Base-by-base conservation (phyloP, 164 flowering plant genomes). In the Cinnamomum micranthum region DNA sequence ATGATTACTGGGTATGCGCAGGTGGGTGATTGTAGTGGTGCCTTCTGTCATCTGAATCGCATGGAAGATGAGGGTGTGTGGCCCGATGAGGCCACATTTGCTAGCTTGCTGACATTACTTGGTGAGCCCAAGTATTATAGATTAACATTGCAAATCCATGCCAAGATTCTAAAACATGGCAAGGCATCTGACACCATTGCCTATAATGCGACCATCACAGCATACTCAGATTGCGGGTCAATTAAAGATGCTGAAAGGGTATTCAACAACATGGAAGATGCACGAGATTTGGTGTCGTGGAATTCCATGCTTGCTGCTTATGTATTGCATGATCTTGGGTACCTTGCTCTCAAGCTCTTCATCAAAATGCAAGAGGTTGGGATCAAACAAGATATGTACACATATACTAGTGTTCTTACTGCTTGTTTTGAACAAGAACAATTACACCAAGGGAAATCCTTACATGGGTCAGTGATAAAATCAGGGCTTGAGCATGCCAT, bases 291-390 rank as follows among this genome's bases (percentile, higher is more conserved):
- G 75, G 95, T 94, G 55, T 84, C 93, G 2, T 91, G 91, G 92
- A 94, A 92, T 73, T 86, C 96, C 23, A 90, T 92, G 95, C 70
- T 94, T 3, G 91, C 89, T 1, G 95, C 93, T 62, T 92, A 83
- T 80, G 81, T 85, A 15, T 73, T 69, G 10, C 86, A 87, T 79
- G 74, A 76, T 70, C 76, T 68, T 71, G 84, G 77, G 62, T 71
- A 63, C 2, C 76, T 31, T 75, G 92, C 90, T 19, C 73, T 89
- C 62, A 65, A 82, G 74, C 82, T 90, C 58, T 91, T 92, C 71
- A 59, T 81, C 25, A 78, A 82, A 51, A 88, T 94, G 93, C 86
- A 81, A 73, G 65, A 50, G 65, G 74, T 75, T 71, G 90, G 90
- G 58, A 84, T 87, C 76, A 83, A 85, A 73, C 89, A 87, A 14